These are phyloP conservation scores for Ceratobasidium sp. DNA, from an alignment of 1,284 basidiomycete species.

Conservation along the genomic window DNA sequence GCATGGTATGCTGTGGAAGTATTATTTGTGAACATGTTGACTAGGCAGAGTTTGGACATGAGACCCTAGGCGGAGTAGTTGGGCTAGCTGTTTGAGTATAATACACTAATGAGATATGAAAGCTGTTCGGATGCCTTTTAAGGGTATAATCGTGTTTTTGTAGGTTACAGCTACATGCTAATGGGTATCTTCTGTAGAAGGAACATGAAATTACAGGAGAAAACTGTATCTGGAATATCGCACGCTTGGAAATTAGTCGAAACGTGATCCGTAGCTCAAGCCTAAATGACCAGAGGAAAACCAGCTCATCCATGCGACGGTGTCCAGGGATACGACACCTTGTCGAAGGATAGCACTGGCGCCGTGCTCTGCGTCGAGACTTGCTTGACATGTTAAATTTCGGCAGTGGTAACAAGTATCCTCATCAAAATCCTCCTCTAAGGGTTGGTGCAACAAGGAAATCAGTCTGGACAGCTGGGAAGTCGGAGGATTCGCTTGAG, in stretches of 20 bases:
- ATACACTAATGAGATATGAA: no score
- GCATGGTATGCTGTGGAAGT: no score
- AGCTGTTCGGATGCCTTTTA: not conserved
- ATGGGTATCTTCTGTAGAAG: not conserved
- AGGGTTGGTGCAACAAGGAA: not conserved
- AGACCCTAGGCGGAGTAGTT: no score
- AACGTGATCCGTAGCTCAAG: not conserved
- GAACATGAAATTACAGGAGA: not conserved
- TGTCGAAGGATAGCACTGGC: slow-evolving; percentile 12
- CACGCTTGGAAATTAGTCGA: not conserved
- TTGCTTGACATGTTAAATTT: not conserved
- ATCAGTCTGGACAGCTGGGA: not conserved
- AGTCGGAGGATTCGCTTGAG: not conserved
- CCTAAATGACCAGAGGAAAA: slow-evolving; percentile 19
- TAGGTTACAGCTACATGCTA: not conserved
- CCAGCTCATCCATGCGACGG: slow-evolving; percentile 34
- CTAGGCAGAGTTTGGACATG: no score
- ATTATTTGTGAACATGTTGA: no score
- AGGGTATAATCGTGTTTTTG: not conserved
- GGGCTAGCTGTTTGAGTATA: no score
- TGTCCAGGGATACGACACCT: not conserved
- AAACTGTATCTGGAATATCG: not conserved
- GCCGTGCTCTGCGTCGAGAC: not conserved
- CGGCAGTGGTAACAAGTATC: not conserved
- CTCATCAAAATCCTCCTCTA: not conserved